Evolutionary conservation across 441 rosid genomes (phyloP), one percentile per base, ranked within the genome.

Genomic region (Rhodomyrtus psidioides): DNA sequence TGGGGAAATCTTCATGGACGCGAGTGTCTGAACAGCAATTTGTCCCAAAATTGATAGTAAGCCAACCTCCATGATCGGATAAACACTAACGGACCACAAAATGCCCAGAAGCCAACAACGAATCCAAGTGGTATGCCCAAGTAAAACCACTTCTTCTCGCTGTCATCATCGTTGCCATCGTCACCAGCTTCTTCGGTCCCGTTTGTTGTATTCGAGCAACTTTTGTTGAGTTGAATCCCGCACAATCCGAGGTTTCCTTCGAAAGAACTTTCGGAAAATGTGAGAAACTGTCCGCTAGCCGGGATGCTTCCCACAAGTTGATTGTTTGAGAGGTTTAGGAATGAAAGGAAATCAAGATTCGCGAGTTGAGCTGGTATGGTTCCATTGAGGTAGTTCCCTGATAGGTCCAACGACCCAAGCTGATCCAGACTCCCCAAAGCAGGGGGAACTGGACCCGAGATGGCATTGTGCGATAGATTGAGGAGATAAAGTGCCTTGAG

Each of bases 361-460:
- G 28, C 19, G 14, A 59, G 65, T 0, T 59, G 34, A 14, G 34
- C 9, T 0, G 10, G 65, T 6, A 59, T 27, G 19, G 5, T 59
- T n/a, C 65, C 65, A 0, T 59, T 59, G 34, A 59, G 65, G 5
- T 59, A 6, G 65, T 59, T 59, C 65, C 65, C 3, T 27, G 65
- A 59, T 14, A 59, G 0, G 65, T 27, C 65, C 21, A 59, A 14
- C 3, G 34, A 27, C 34, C 27, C 19, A 0, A 27, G 19, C 28
- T 59, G 65, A n/a, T 27, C 19, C 2, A 59, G 2, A n/a, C 2
- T n/a, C 2, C 34, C 65, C 7, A 59, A 26, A 28, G 17, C 7
- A 14, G 30, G 34, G 14, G 53, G 83, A 49, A 79, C 26, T 79
- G 54, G 28, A 14, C 83, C 83, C 0, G 13, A 79, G 13, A 79